Percentiles rank a stretch among this genome's conserved stretches.
These are phyloP conservation scores for Austroboletus niveus DNA, from an alignment of 1,284 basidiomycete species.

Conservation along the genomic window DNA sequence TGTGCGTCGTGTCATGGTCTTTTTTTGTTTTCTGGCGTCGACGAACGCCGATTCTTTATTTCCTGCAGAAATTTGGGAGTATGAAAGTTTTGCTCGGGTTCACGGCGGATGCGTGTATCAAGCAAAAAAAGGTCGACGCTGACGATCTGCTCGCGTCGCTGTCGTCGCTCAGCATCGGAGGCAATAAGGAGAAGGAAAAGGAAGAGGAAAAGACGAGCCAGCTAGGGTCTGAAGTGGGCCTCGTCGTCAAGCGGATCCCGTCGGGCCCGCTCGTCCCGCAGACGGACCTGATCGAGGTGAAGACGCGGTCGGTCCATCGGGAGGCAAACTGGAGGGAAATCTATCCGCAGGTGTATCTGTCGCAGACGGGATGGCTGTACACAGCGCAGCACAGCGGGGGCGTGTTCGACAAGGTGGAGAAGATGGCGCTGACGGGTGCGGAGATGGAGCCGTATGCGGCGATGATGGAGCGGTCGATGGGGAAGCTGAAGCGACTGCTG, in stretches of 20 bases:
- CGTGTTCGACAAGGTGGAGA: conserved; percentile 30
- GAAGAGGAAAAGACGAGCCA: background rate
- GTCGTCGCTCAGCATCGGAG: conserved; percentile 25
- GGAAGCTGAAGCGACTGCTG: conserved; percentile 27
- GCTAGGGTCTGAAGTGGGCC: background rate
- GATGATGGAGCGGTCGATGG: conserved; percentile 19
- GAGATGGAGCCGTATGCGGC: conserved; percentile 25
- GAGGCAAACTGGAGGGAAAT: conserved; percentile 37
- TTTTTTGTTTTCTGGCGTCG: background rate
- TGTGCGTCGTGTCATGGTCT: conserved; percentile 25
- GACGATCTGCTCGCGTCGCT: conserved; percentile 29
- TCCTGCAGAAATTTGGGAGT: conserved; percentile 29
- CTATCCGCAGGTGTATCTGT: conserved; percentile 42
- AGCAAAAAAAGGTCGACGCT: conserved; percentile 7
- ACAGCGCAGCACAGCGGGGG: conserved; percentile 37
- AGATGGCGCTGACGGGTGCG: conserved; percentile 23
- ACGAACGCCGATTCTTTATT: background rate
- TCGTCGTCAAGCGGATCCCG: conserved; percentile 15
- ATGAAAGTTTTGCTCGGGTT: conserved; percentile 34
- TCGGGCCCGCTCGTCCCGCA: conserved; percentile 33
- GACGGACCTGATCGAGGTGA: conserved; percentile 38
- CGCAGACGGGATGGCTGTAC: conserved; percentile 38
- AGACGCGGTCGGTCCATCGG: conserved; percentile 32
- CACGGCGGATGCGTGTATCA: conserved; percentile 33
- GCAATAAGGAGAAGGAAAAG: conserved; percentile 1